Conservation (phyloP, 2,329 filamentous ascomycete species). For the Onygenales sp. region DNA sequence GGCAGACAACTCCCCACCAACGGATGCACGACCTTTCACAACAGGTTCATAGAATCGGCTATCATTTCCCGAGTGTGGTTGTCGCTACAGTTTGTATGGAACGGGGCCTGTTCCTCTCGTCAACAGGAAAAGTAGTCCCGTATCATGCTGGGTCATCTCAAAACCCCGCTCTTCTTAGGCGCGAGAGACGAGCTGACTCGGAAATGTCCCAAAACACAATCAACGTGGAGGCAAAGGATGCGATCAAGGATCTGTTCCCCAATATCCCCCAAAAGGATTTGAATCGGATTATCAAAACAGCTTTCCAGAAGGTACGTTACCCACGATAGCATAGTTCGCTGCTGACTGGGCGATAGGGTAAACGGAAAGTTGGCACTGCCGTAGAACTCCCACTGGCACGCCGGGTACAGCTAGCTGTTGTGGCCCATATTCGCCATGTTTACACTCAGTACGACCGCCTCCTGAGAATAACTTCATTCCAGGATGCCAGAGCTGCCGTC, state of each 20-base stretch:
- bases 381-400: slow-evolving; percentile 44
- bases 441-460: slow-evolving; percentile 55
- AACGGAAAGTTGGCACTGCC: slow-evolving; percentile 49
- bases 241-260: slow-evolving; percentile 53
- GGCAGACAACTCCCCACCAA: slow-evolving; percentile 40
- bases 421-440: slow-evolving; percentile 52
- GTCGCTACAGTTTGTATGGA: slow-evolving; percentile 47
- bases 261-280: slow-evolving; percentile 52
- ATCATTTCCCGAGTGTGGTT: slow-evolving; percentile 53
- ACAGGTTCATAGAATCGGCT: slow-evolving; percentile 53
- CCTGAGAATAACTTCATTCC: slow-evolving; percentile 43
- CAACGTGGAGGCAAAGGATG: slow-evolving; percentile 48
- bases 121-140: slow-evolving; percentile 38
- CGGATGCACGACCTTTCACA: slow-evolving; percentile 46
- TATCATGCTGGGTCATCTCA: slow-evolving; percentile 21
- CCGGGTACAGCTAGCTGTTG: slow-evolving; percentile 51
- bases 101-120: slow-evolving; percentile 35
- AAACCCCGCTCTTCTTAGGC: slow-evolving; percentile 9
- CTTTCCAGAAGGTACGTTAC: slow-evolving; percentile 47
- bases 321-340: slow-evolving; percentile 6
- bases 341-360: slow-evolving; percentile 33
- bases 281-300: slow-evolving; percentile 48
- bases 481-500: slow-evolving; percentile 45
- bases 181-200: slow-evolving; percentile 16
- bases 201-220: slow-evolving; percentile 36